A percentile compares a stretch with the other conserved stretches of the same genome.
Conservation (phyloP, 2,329 filamentous ascomycete genomes). For the Aureobasidium sp. region DNA sequence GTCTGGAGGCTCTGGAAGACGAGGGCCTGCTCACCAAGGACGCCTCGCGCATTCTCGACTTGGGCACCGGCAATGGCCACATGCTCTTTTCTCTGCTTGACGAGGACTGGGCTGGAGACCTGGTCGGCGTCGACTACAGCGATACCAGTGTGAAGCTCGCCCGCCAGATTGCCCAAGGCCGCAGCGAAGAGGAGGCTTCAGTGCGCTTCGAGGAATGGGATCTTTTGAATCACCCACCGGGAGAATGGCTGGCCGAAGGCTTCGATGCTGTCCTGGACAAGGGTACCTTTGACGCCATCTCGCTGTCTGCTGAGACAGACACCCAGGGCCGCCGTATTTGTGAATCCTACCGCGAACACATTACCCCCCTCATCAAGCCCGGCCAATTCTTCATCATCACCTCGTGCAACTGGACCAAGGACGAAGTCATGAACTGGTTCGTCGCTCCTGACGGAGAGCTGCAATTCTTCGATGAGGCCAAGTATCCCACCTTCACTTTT, state of each 20-base stretch:
- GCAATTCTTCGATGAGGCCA: conserved; percentile 58
- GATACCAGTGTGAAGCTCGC: conserved; percentile 68
- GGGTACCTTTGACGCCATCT: conserved; percentile 94
- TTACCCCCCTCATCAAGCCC: conserved; percentile 59
- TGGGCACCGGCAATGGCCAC: conserved; percentile 91
- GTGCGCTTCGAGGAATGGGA: conserved; percentile 50
- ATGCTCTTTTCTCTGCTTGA: conserved; percentile 76
- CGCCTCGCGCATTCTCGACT: conserved; percentile 64
- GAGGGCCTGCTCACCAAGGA: conserved; percentile 39
- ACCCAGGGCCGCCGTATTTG: conserved; percentile 53
- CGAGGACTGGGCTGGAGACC: conserved; percentile 57
- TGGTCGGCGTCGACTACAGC: conserved; percentile 89
- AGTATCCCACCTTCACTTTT: conserved; percentile 83
- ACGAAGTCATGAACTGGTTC: conserved; percentile 78
- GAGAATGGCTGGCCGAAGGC: conserved; percentile 54
- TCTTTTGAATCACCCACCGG: conserved; percentile 37
- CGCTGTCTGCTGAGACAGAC: conserved; percentile 55
- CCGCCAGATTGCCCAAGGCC: conserved; percentile 44
- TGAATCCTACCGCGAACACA: conserved; percentile 66
- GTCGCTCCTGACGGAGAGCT: conserved; percentile 45
- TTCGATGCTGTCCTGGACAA: conserved; percentile 97
- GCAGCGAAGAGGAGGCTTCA: conserved; percentile 20
- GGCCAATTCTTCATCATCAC: conserved; percentile 78
- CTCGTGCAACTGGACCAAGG: conserved; percentile 97
- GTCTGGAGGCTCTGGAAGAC: conserved; percentile 48